Conservation (phyloP, 2,329 filamentous ascomycete species). For the Fusarium mundagurra region DNA sequence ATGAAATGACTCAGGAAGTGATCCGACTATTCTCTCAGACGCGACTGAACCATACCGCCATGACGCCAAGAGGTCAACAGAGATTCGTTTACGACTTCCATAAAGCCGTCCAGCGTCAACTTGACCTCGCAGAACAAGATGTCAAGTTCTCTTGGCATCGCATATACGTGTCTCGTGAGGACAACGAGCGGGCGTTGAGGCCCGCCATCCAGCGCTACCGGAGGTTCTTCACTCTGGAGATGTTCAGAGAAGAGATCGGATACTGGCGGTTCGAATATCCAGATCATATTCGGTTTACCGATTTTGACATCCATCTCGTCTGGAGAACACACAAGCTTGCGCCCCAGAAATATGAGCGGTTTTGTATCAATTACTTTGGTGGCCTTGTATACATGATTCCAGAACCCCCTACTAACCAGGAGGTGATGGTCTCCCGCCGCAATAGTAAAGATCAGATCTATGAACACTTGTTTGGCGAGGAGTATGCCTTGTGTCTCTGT, state of each 20-base stretch:
- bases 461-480: constrained; percentile 14
- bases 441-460: constrained; percentile 9
- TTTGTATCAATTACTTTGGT: constrained; percentile 8
- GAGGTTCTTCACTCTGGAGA: constrained; percentile 26
- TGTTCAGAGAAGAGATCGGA: not conserved
- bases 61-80: not conserved
- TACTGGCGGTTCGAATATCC: not conserved
- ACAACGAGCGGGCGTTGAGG: constrained; percentile 3
- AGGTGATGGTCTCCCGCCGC: not conserved
- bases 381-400: constrained; percentile 20
- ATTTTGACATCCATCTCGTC: constrained; percentile 33
- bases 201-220: constrained; percentile 21
- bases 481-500: constrained; percentile 28
- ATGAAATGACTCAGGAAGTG: not conserved
- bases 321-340: constrained; percentile 36
- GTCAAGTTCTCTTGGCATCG: constrained; percentile 33
- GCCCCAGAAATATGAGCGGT: constrained; percentile 7
- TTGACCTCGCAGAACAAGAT: constrained; percentile 15
- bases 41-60: not conserved
- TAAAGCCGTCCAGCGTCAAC: constrained; percentile 10
- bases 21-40: not conserved
- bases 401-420: not conserved
- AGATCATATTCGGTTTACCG: not conserved
- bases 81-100: constrained; percentile 21
- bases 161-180: not conserved